Evolutionary conservation across 331 rosid genomes (phyloP).

Genomic region (Ulmus americana): DNA sequence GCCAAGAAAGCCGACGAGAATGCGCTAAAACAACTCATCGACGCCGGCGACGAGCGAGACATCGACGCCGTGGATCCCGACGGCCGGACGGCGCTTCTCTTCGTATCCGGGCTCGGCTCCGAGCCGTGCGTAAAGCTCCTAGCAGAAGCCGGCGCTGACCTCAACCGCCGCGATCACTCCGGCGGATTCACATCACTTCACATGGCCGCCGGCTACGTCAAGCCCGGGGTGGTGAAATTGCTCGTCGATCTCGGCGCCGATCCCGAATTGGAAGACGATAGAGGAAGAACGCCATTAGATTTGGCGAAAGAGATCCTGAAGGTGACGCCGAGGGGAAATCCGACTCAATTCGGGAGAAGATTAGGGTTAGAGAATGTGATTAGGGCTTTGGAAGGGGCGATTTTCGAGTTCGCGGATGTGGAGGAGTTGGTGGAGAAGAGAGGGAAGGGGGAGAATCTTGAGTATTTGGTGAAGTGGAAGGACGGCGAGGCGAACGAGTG

Average conservation of each 20-base stretch:
- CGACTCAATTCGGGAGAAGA: conserved; percentile 60
- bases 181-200: conserved; percentile 66
- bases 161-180: conserved; percentile 48
- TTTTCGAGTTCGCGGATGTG: conserved; percentile 77
- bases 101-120: conserved; percentile 68
- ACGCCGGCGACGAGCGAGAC: conserved; percentile 57
- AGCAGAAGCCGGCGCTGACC: conserved; percentile 53
- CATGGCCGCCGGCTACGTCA: conserved; percentile 74
- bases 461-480: conserved; percentile 76
- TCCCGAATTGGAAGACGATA: conserved; percentile 47
- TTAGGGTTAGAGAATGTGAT: conserved; percentile 56
- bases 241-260: conserved; percentile 62
- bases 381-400: conserved; percentile 43
- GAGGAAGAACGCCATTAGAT: conserved; percentile 55
- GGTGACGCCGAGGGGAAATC: conserved; percentile 69
- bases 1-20: conserved; percentile 65
- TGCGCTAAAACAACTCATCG: conserved; percentile 32
- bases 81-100: conserved; percentile 65
- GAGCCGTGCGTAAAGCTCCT: conserved; percentile 50
- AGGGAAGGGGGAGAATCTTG: conserved; percentile 65
- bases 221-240: conserved; percentile 52
- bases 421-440: conserved; percentile 59
- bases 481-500: conserved; percentile 68
- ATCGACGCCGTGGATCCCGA: conserved; percentile 58
- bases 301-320: conserved; percentile 52